Evolutionary conservation across 1,139 yeast genomes (phyloP).

Genomic region (Yamadazyma blattariae): DNA sequence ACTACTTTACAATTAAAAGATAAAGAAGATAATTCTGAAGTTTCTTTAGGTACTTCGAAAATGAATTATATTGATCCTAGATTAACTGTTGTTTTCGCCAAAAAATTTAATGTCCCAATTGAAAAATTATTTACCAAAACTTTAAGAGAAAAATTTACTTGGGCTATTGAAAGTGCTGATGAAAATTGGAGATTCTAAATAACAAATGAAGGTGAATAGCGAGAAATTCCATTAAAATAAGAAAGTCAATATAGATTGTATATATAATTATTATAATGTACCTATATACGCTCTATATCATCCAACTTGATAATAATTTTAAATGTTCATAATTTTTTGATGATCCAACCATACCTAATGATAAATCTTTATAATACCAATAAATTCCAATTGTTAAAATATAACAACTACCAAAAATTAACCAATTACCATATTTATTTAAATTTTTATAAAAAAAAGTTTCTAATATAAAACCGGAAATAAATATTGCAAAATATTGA

Average conservation of each 20-base stretch:
- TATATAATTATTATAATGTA: no score
- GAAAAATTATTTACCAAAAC: slow-evolving; percentile 92
- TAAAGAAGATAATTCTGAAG: slow-evolving; percentile 91
- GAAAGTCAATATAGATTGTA: no score
- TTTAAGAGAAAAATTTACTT: slow-evolving; percentile 83
- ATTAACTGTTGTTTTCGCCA: slow-evolving; percentile 84
- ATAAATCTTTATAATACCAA: slow-evolving; percentile 68
- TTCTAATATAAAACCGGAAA: slow-evolving; percentile 43
- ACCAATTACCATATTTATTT: slow-evolving; percentile 11
- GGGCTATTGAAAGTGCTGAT: slow-evolving; percentile 95
- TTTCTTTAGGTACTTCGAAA: slow-evolving; percentile 89
- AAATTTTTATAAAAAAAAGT: slow-evolving; percentile 16
- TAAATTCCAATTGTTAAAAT: slow-evolving; percentile 41
- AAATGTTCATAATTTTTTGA: slow-evolving; percentile 63
- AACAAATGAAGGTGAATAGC: no score
- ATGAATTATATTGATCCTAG: slow-evolving; percentile 96
- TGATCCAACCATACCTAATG: slow-evolving; percentile 90
- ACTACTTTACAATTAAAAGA: slow-evolving; percentile 78
- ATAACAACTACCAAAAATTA: slow-evolving; percentile 8
- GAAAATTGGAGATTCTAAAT: slow-evolving; percentile 71
- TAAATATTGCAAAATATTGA: slow-evolving; percentile 87
- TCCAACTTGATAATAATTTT: slow-evolving; percentile 77
- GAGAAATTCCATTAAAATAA: no score
- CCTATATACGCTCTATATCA: no score
- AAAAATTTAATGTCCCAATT: slow-evolving; percentile 82